Conservation (phyloP, 2,329 filamentous ascomycete genomes). For the Pseudopyricularia javanii region DNA sequence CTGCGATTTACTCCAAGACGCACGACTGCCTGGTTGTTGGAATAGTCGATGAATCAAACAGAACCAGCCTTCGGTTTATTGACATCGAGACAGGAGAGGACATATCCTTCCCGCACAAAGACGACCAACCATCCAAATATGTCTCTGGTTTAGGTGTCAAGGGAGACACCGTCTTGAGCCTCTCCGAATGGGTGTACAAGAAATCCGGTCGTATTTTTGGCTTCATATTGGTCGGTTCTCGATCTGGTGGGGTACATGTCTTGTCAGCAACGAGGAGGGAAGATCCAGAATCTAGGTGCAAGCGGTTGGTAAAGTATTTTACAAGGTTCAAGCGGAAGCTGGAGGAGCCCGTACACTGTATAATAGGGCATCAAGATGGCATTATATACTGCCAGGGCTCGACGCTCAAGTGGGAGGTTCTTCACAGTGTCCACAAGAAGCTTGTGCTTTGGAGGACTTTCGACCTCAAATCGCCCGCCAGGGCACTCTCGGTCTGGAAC, state of each 20-base stretch:
- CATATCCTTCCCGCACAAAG: constrained; percentile 32
- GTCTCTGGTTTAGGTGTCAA: constrained; percentile 43
- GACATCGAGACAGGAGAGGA: constrained; percentile 41
- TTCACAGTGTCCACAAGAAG: constrained; percentile 37
- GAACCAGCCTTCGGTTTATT: constrained; percentile 41
- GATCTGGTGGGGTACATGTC: background rate
- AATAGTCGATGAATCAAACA: constrained; percentile 20
- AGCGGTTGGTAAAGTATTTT: constrained; percentile 24
- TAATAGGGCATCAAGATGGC: constrained; percentile 40
- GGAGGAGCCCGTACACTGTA: constrained; percentile 38
- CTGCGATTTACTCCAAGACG: constrained; percentile 40
- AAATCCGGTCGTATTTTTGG: constrained; percentile 46
- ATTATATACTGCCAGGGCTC: constrained; percentile 43
- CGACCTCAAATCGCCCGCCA: constrained; percentile 39
- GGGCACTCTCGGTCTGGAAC: background rate
- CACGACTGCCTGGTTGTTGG: constrained; percentile 43
- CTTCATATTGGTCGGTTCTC: constrained; percentile 41
- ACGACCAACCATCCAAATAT: constrained; percentile 27
- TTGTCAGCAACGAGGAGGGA: constrained; percentile 25
- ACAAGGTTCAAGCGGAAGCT: constrained; percentile 31
- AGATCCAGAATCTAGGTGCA: constrained; percentile 6
- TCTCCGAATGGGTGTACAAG: constrained; percentile 52
- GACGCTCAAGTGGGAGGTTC: constrained; percentile 41
- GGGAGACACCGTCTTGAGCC: constrained; percentile 45
- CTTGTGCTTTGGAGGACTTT: constrained; percentile 33